phyloP scores from a whole-genome alignment of 2,329 filamentous ascomycete genomes.

The Aspergillus ruber region DNA sequence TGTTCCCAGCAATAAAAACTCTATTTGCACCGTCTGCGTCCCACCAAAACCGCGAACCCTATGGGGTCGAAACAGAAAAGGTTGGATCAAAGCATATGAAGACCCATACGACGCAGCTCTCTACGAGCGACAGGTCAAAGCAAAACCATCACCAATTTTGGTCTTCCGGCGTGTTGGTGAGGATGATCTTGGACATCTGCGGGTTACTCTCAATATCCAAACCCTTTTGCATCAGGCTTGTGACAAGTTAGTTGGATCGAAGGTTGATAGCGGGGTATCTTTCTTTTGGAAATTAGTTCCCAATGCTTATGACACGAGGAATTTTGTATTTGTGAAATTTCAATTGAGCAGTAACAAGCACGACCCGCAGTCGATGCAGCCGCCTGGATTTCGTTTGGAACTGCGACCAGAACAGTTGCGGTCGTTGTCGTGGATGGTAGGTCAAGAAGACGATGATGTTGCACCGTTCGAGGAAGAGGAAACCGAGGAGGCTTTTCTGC shows the following conservation, averaged over 20 bases:
- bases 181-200: slow-evolving; percentile 29
- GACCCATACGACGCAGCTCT: slow-evolving; percentile 44
- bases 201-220: slow-evolving; percentile 33
- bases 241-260: slow-evolving; percentile 17
- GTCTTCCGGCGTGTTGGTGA: slow-evolving; percentile 30
- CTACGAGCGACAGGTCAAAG: slow-evolving; percentile 48
- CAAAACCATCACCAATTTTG: slow-evolving; percentile 38
- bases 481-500: slow-evolving; percentile 49
- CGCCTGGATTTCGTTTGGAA: slow-evolving; percentile 27
- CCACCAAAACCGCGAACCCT: slow-evolving; percentile 27
- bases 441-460: slow-evolving; percentile 43
- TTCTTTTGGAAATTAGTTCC: slow-evolving; percentile 44
- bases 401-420: slow-evolving; percentile 49
- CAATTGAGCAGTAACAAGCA: slow-evolving; percentile 38
- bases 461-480: slow-evolving; percentile 47
- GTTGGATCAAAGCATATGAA: slow-evolving; percentile 42
- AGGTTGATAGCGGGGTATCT: slow-evolving; percentile 13
- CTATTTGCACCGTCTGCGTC: slow-evolving; percentile 28
- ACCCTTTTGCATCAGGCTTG: slow-evolving; percentile 32
- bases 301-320: slow-evolving; percentile 33
- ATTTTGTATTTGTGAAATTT: slow-evolving; percentile 35
- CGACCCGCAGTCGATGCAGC: slow-evolving; percentile 26
- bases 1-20: no score
- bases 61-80: slow-evolving; percentile 26
- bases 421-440: slow-evolving; percentile 55